Evolutionary conservation across 2,329 filamentous ascomycete species (phyloP).

Genomic region (Alternaria ventricosa): DNA sequence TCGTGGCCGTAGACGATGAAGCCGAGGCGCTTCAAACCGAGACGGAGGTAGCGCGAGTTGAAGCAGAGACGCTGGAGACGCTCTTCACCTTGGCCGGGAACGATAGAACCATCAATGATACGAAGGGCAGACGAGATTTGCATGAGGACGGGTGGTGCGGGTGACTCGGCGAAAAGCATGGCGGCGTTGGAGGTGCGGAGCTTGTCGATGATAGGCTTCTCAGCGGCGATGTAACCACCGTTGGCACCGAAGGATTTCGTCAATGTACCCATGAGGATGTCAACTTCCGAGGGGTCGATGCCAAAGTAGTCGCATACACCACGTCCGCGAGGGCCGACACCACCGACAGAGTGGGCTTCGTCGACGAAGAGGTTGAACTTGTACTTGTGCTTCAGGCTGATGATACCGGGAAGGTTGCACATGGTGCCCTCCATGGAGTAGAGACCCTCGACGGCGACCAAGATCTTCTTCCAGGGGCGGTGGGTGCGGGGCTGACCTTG

Average conservation of each 20-base stretch:
- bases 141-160: constrained; percentile 83
- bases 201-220: constrained; percentile 91
- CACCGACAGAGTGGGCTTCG: constrained; percentile 95
- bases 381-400: constrained; percentile 90
- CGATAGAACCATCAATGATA: constrained; percentile 87
- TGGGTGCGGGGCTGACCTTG: constrained; percentile 98
- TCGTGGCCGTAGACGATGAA: constrained; percentile 98
- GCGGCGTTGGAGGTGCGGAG: constrained; percentile 85
- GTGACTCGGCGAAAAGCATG: constrained; percentile 85
- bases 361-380: constrained; percentile 97
- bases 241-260: constrained; percentile 99
- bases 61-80: constrained; percentile 94
- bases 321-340: constrained; percentile 83
- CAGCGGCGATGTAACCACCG: constrained; percentile 90
- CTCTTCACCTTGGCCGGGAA: constrained; percentile 92
- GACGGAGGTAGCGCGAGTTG: constrained; percentile 97
- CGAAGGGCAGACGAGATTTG: constrained; percentile 88
- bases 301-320: constrained; percentile 98
- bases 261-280: constrained; percentile 96
- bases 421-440: constrained; percentile 99
- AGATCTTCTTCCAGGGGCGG: constrained; percentile 98
- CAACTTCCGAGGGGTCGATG: constrained; percentile 84
- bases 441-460: constrained; percentile 93
- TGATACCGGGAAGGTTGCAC: constrained; percentile 91
- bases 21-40: constrained; percentile 94